phyloP scores from a whole-genome alignment of 192 early-diverging fungal species.

The Oehlia diaphana region DNA sequence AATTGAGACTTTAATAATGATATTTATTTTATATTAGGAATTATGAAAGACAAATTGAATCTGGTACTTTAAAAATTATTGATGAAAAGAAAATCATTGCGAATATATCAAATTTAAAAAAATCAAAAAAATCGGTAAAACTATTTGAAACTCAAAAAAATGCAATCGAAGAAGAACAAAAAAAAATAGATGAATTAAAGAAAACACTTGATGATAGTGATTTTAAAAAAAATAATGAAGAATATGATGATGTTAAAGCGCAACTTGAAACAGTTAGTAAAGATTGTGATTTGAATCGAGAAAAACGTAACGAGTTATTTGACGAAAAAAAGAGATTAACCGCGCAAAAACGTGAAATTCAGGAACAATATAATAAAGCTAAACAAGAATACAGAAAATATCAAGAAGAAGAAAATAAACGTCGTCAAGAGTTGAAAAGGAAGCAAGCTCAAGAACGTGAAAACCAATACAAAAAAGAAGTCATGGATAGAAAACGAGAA shows the following conservation, averaged over 20 bases:
- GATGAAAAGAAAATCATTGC: conserved; percentile 89
- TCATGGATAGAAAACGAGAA: conserved; percentile 78
- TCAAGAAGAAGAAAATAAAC: conserved; percentile 59
- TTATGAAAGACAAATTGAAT: conserved; percentile 76
- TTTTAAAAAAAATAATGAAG: conserved; percentile 62
- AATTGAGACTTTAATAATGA: neutral
- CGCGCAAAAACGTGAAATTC: conserved; percentile 63
- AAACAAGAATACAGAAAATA: conserved; percentile 75
- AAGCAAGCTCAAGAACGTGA: conserved; percentile 65
- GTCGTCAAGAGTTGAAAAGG: conserved; percentile 68
- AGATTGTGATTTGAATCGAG: conserved; percentile 61
- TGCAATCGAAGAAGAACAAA: conserved; percentile 57
- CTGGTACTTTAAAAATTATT: conserved; percentile 72
- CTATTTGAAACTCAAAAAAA: conserved; percentile 55
- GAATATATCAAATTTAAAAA: conserved; percentile 80
- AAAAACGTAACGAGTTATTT: conserved; percentile 65
- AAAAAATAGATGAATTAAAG: conserved; percentile 65
- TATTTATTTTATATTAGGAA: conserved; percentile 45
- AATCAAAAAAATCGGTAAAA: conserved; percentile 70
- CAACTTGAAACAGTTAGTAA: conserved; percentile 68
- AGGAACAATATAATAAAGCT: conserved; percentile 68
- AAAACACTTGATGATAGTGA: conserved; percentile 64
- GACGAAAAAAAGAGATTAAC: conserved; percentile 72
- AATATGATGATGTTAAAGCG: conserved; percentile 70
- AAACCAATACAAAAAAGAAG: conserved; percentile 64